Base-by-base conservation (phyloP, 2,329 filamentous ascomycete genomes). In the Venturia nashicola region DNA sequence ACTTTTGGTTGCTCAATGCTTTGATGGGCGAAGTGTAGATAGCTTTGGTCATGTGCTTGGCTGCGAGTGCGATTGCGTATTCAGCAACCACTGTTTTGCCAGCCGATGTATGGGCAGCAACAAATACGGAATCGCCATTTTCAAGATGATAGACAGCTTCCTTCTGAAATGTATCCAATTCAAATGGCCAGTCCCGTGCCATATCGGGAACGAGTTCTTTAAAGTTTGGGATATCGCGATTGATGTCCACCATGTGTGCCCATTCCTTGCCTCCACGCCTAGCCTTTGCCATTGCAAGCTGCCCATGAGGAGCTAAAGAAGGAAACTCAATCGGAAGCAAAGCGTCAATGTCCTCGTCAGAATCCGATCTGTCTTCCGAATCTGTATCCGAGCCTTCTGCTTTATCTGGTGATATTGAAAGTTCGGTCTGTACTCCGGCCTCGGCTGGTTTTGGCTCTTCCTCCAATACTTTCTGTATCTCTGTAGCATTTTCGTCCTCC, bases 11-110 rank as follows among this genome's bases (percentile, higher is more conserved):
- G 76, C 94, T 97, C 65, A 99, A 79, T 2, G 94, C 94, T 74
- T 99, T 99, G 79, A 99, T 99, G 0, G 94, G 94, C 0, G 94
- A 97, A 0, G 94, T 99, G 74, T 99, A 99, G 67, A 99, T 99
- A 27, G 94, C 93, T 74, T 99, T 99, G 9, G 94, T 99, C 93
- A 97, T 97, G 73, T 99, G 94, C 72, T 93, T 95, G n/a, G 91
- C 88, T 39, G 94, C 94, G 65, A 99, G 80, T 7, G 94, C 91
- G 73, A 99, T 97, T 60, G 93, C 94, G 75, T 99, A 99, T 73
- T 99, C 94, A 36, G 94, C 94, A 16, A 99, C 94, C 0, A 97
- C 94, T 0, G 94, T 99, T 79, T 99, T 99, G 64, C 94, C 94
- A 27, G 94, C 94, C 42, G 94, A 99, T 0, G 94, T 99, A 73